Conservation (phyloP, 441 rosid species). For the Eutrema salsugineum region DNA sequence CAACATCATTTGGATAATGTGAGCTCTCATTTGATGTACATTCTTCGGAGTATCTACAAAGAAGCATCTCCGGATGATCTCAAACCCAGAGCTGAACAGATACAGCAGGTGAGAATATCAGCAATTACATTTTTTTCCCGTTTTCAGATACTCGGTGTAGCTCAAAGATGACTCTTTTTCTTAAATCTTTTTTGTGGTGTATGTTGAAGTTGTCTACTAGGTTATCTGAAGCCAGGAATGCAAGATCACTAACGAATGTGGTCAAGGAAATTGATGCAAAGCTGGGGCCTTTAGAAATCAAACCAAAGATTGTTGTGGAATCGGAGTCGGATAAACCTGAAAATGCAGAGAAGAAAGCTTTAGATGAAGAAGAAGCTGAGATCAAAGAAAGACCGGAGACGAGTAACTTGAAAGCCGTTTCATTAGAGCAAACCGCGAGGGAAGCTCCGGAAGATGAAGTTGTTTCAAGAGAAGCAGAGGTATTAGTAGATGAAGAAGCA, state of each 20-base stretch:
- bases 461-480: constrained; percentile 11
- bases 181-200: constrained; percentile 21
- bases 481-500: neutral
- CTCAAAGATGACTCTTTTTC: neutral
- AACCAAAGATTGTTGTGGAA: neutral
- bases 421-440: neutral
- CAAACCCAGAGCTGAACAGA: constrained; percentile 50
- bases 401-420: neutral
- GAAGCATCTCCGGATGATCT: constrained; percentile 56
- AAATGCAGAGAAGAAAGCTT: constrained; percentile 9
- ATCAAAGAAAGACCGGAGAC: neutral
- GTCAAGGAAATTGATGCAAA: constrained; percentile 70
- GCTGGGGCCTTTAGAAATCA: constrained; percentile 47
- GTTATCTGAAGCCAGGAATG: constrained; percentile 46
- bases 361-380: constrained; percentile 25
- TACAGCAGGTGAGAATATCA: constrained; percentile 48
- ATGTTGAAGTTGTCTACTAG: constrained; percentile 35
- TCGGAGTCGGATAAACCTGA: neutral
- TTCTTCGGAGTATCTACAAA: constrained; percentile 60
- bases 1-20: constrained; percentile 54
- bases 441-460: neutral
- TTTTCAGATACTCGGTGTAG: neutral
- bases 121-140: neutral
- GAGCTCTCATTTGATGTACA: constrained; percentile 50
- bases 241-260: constrained; percentile 50